Conservation (phyloP, 352 stramenopile species). For the Phytophthora pistaciae region DNA sequence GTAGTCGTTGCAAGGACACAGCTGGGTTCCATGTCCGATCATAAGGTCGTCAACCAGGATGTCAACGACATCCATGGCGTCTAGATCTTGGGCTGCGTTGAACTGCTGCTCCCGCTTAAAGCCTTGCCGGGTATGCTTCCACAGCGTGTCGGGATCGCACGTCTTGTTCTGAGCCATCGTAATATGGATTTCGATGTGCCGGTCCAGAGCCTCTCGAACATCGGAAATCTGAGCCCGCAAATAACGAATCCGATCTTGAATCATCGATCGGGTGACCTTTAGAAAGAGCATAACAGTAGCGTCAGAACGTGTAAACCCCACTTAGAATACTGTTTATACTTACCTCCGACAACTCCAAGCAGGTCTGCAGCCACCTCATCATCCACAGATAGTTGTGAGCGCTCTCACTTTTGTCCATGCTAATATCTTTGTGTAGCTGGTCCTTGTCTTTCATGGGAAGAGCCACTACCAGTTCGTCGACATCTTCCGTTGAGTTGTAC, state of each 20-base stretch:
- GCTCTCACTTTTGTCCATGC: too few species aligned
- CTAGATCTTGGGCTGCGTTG: background rate
- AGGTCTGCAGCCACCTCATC: too few species aligned
- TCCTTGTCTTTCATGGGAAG: background rate
- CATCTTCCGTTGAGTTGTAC: background rate
- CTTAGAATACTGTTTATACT: background rate
- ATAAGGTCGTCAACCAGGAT: background rate
- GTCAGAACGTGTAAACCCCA: background rate
- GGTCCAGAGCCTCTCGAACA: background rate
- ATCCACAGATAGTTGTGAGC: too few species aligned
- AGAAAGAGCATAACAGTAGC: background rate
- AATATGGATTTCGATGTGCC: too few species aligned
- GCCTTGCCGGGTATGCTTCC: background rate
- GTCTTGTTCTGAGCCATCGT: background rate
- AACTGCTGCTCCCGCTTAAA: background rate
- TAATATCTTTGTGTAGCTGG: too few species aligned
- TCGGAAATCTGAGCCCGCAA: background rate
- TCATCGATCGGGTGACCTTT: background rate
- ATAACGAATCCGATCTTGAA: background rate
- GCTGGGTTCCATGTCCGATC: background rate
- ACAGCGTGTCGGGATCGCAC: background rate
- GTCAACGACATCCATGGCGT: background rate
- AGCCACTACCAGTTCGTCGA: background rate
- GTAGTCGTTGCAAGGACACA: background rate
- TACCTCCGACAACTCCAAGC: too few species aligned